Evolutionary conservation across 257 asterid genomes (phyloP).

Genomic region (Scutellaria baicalensis): DNA sequence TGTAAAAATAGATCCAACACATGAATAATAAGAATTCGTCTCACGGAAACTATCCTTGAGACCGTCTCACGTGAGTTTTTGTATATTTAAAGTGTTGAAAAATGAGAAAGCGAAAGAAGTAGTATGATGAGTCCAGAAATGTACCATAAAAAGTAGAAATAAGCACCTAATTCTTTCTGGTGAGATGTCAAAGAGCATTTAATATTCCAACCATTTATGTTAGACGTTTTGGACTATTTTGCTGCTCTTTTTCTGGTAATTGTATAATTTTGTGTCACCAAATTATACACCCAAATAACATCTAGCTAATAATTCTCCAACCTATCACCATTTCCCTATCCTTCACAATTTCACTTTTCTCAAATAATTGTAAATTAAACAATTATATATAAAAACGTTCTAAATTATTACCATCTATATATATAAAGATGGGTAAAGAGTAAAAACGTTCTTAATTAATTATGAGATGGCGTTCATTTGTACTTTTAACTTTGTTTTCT

Average conservation of each 20-base stretch:
- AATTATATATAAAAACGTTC: background rate
- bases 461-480: too few relatives aligned
- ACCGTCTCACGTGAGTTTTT: too few relatives aligned
- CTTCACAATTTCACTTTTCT: background rate
- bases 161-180: constrained; percentile 16
- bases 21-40: too few relatives aligned
- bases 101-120: background rate
- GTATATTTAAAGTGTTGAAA: background rate
- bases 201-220: constrained; percentile 8
- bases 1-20: too few relatives aligned
- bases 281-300: background rate
- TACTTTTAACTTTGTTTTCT: too few relatives aligned
- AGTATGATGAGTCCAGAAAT: background rate
- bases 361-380: background rate
- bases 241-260: constrained; percentile 16
- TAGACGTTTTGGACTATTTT: background rate
- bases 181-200: constrained; percentile 23
- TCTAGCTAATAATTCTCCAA: background rate
- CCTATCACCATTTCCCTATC: background rate
- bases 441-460: too few relatives aligned
- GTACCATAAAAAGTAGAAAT: background rate
- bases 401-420: too few relatives aligned
- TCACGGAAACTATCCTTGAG: too few relatives aligned
- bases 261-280: constrained; percentile 1
- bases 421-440: too few relatives aligned